A percentile compares a stretch with the other conserved stretches of the same genome.
Evolutionary conservation across 1,284 basidiomycete species (phyloP).

Genomic region (Microbotryum violaceum): DNA sequence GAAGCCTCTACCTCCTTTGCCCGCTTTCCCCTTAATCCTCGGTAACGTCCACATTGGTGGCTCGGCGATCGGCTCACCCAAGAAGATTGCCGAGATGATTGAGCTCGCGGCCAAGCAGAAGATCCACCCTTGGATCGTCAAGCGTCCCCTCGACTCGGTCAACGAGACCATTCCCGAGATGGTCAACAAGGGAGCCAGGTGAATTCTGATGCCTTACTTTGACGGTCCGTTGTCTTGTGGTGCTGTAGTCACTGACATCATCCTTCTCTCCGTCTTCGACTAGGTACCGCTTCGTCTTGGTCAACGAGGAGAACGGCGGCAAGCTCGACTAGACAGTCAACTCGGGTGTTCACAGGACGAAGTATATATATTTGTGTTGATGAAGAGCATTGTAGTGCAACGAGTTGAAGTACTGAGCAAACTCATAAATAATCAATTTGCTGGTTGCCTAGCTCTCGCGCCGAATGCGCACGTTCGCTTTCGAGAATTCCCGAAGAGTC

Average conservation of each 20-base stretch:
- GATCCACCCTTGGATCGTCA: slow-evolving; percentile 44
- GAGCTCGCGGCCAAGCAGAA: slow-evolving; percentile 40
- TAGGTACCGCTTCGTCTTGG: slow-evolving; percentile 45
- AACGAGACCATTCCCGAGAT: slow-evolving; percentile 45
- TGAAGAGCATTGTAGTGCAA: no score
- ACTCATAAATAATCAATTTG: no score
- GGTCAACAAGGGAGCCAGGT: slow-evolving; percentile 40
- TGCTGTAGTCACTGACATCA: neutral
- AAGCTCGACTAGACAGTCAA: slow-evolving; percentile 33
- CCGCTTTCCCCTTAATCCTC: slow-evolving; percentile 36
- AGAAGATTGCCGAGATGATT: slow-evolving; percentile 43
- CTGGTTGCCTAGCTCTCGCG: no score
- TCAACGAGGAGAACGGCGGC: slow-evolving; percentile 42
- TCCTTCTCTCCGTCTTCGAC: neutral
- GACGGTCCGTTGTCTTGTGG: neutral
- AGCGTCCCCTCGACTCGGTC: slow-evolving; percentile 42
- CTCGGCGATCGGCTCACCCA: slow-evolving; percentile 42
- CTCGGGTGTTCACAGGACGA: neutral
- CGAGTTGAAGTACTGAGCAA: no score
- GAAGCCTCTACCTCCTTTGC: slow-evolving; percentile 31
- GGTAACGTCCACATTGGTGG: slow-evolving; percentile 37
- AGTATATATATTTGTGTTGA: no score
- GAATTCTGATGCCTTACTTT: slow-evolving; percentile 15
- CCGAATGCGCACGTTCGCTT: no score
- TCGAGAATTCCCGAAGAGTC: no score